A percentile compares a stretch with the other conserved stretches of the same genome.
phyloP scores from a whole-genome alignment of 352 stramenopile species.

The Discostella stelligera region DNA sequence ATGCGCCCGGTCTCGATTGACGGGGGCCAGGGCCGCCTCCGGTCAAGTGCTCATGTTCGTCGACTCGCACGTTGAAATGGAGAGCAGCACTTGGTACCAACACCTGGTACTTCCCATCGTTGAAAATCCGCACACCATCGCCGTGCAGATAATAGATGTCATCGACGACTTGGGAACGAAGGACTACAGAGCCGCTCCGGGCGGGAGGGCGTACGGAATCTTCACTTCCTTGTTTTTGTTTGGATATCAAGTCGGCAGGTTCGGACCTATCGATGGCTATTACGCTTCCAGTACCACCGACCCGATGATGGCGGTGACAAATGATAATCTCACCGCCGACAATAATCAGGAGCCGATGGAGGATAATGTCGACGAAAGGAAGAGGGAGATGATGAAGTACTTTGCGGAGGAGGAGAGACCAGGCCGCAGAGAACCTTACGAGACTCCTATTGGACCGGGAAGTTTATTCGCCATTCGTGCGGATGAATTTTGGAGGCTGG shows the following conservation, averaged over 20 bases:
- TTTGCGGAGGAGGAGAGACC: slow-evolving; percentile 34
- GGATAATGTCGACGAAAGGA: slow-evolving; percentile 11
- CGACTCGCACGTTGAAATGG: slow-evolving; percentile 58
- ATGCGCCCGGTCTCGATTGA: slow-evolving; percentile 46
- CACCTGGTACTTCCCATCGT: slow-evolving; percentile 49
- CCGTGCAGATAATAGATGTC: slow-evolving; percentile 59
- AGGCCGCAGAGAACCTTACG: slow-evolving; percentile 29
- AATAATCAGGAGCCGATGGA: no score
- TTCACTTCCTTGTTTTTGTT: slow-evolving; percentile 53
- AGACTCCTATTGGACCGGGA: slow-evolving; percentile 54
- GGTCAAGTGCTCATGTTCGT: slow-evolving; percentile 57
- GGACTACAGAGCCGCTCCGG: slow-evolving; percentile 23
- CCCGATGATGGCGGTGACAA: no score
- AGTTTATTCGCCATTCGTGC: slow-evolving; percentile 52
- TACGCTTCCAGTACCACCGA: no score
- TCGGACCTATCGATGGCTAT: slow-evolving; percentile 33
- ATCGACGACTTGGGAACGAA: slow-evolving; percentile 49
- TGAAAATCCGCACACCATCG: slow-evolving; percentile 54
- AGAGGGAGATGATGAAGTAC: slow-evolving; percentile 36
- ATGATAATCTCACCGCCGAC: no score
- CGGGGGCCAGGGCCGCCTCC: slow-evolving; percentile 28
- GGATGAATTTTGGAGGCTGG: slow-evolving; percentile 60
- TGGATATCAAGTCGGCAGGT: slow-evolving; percentile 45
- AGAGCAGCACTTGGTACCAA: slow-evolving; percentile 48
- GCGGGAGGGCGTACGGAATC: slow-evolving; percentile 39